Percentiles rank a stretch among this genome's conserved stretches.
These are phyloP conservation scores for Echeveria elegans DNA, from an alignment of 164 flowering plant species.

Conservation along the genomic window DNA sequence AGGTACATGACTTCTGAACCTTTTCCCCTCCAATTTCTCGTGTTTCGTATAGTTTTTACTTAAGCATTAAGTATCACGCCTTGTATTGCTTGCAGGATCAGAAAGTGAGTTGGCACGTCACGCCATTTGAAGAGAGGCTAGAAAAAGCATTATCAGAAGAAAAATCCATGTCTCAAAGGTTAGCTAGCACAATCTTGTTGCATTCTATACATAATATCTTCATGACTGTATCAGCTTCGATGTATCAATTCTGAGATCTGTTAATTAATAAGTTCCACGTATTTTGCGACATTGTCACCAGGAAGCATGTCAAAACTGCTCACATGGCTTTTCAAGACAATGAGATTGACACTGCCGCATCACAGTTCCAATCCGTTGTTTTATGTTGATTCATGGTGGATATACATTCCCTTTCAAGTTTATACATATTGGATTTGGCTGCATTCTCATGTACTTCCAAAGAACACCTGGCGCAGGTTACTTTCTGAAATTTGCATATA, in stretches of 20 bases:
- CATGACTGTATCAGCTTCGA: background rate
- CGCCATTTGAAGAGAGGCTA: slow-evolving; percentile 90
- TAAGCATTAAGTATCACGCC: background rate
- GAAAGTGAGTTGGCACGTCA: slow-evolving; percentile 94
- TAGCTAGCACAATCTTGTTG: background rate
- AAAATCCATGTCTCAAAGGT: slow-evolving; percentile 51
- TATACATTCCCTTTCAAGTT: background rate
- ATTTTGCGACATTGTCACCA: background rate
- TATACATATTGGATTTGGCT: background rate
- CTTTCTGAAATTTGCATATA: background rate
- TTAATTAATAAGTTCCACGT: background rate
- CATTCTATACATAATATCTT: background rate
- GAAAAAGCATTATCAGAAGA: slow-evolving; percentile 94
- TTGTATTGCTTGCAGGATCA: slow-evolving; percentile 57
- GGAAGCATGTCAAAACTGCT: background rate
- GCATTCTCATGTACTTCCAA: background rate
- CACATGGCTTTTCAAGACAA: slow-evolving; percentile 1
- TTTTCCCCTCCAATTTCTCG: background rate
- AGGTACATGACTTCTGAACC: slow-evolving; percentile 32
- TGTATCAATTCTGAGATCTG: background rate
- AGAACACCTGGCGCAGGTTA: background rate
- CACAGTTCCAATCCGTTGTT: background rate
- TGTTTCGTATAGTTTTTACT: background rate
- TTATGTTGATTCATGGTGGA: background rate
- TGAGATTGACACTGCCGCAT: slow-evolving; percentile 2